Evolutionary conservation across 768 basidiomycete species (phyloP).

Genomic region (Tulasnella sp.): DNA sequence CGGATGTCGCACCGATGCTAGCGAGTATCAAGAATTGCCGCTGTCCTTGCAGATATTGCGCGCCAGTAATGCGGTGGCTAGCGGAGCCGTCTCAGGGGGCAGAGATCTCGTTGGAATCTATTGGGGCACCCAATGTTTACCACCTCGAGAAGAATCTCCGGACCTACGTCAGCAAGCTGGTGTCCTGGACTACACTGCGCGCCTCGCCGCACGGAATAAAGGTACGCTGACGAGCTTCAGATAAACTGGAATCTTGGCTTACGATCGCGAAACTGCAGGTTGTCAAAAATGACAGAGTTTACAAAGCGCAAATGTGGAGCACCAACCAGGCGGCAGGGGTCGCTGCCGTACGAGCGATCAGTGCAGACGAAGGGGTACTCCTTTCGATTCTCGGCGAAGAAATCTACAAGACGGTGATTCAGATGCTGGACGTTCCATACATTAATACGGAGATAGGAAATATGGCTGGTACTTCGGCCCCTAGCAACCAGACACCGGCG

Average conservation of each 20-base stretch:
- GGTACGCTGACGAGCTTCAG: background rate
- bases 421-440: slow-evolving; percentile 37
- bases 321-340: background rate
- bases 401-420: background rate
- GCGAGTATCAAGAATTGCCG: background rate
- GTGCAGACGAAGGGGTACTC: background rate
- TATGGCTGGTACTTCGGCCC: too few species aligned
- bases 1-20: background rate
- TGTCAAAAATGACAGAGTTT: background rate
- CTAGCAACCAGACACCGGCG: background rate
- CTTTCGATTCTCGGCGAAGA: background rate
- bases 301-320: background rate
- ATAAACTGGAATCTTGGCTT: too few species aligned
- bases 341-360: background rate
- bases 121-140: background rate
- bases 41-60: background rate
- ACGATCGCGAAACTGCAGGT: background rate
- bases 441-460: slow-evolving; percentile 28
- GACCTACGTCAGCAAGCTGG: background rate
- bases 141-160: background rate
- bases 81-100: background rate
- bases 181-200: background rate
- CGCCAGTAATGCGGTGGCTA: background rate
- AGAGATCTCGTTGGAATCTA: background rate
- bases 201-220: background rate